A percentile compares a stretch with the other conserved stretches of the same genome.
These are phyloP conservation scores for Fusarium fracticaudum DNA, from an alignment of 2,329 filamentous ascomycete species.

Conservation along the genomic window DNA sequence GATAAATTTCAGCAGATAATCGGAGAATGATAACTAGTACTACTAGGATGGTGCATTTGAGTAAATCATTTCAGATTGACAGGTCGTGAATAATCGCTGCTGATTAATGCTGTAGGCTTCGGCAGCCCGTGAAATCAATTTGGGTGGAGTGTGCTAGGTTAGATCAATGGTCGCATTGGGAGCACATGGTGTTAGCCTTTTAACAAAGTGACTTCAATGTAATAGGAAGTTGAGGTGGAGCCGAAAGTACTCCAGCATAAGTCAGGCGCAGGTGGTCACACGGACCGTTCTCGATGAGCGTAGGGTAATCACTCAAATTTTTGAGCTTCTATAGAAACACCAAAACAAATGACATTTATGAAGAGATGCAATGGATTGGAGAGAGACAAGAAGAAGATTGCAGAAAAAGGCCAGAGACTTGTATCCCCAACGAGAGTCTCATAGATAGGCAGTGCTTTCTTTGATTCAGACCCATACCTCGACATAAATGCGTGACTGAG, in stretches of 20 bases:
- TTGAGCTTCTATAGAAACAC: too few relatives aligned
- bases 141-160: neutral
- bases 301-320: neutral
- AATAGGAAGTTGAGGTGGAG: rapidly evolving
- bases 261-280: rapidly evolving
- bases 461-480: neutral
- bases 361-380: neutral
- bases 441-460: too few relatives aligned
- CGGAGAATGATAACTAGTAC: rapidly evolving
- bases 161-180: neutral
- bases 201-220: neutral
- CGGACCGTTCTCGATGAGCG: too few relatives aligned
- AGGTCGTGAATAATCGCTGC: neutral
- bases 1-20: too few relatives aligned
- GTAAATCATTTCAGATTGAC: rapidly evolving
- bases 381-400: rapidly evolving
- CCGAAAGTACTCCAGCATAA: rapidly evolving
- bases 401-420: rapidly evolving
- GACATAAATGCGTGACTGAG: rapidly evolving
- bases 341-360: neutral
- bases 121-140: too few relatives aligned
- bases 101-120: too few relatives aligned
- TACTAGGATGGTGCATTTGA: neutral
- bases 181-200: neutral
- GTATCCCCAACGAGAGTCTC: rapidly evolving